Evolutionary conservation across 164 flowering plant genomes (phyloP), one percentile per base, ranked within the genome.

Genomic region (Protea cynaroides): DNA sequence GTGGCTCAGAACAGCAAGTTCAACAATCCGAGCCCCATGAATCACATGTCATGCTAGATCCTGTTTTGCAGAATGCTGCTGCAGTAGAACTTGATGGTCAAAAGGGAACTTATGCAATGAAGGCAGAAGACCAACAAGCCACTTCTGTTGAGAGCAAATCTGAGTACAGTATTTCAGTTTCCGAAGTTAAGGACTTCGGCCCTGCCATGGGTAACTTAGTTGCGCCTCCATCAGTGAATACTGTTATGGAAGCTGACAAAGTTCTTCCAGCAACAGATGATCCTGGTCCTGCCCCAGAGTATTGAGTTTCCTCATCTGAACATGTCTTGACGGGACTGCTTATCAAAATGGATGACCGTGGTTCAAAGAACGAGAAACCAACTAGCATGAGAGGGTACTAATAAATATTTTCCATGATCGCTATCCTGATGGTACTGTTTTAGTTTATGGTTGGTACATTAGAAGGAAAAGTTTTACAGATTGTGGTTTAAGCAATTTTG

Each of bases 121-220:
- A 44, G 40, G 19, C 15, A 47, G 70, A n/a, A 52, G 53, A 25
- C 25, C 62, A 56, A 49, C 53, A 23, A 60, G 66, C 59, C 25
- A 49, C 10, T 56, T 25, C 15, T 14, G 62, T 15, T 23, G 57
- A 58, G 12, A 4, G 37, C 19, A 49, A 11, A 23, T 65, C 36
- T 19, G 62, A 47, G 25, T 36, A 56, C 52, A 44, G 44, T 57
- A 54, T 62, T 68, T 34, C 62, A 36, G 51, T 52, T 49, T 23
- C 44, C 37, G 65, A 52, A 51, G 65, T 15, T 11, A 58, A 18
- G 11, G 56, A 36, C 22, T 23, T 36, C 4, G 17, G 7, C 36
- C 19, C 25, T 49, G 1, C 44, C 25, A 4, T 46, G 38, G 47
- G 50, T 21, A 10, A 43, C 53, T 51, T 43, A 8, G 47, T 34